Conservation (phyloP, 495 filamentous ascomycete species). For the Trichoderma parareesei region DNA sequence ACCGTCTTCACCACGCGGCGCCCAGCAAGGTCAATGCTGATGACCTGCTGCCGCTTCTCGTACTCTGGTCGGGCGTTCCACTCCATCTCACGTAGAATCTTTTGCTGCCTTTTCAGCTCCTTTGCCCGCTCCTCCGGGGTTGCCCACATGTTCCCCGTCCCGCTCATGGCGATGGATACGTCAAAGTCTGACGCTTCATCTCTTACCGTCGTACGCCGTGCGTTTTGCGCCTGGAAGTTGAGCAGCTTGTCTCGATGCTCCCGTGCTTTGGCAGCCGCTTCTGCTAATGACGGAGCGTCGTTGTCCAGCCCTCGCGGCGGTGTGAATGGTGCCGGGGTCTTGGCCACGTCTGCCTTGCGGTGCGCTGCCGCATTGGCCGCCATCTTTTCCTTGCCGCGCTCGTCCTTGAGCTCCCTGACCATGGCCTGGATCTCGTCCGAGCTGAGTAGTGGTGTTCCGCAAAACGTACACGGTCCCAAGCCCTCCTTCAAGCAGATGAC, state of each 20-base stretch:
- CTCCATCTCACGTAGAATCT: constrained; percentile 76
- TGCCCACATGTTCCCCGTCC: constrained; percentile 71
- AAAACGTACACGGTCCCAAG: constrained; percentile 91
- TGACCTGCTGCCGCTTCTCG: constrained; percentile 82
- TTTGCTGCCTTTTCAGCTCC: constrained; percentile 87
- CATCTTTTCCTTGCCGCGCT: constrained; percentile 80
- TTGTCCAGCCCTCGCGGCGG: constrained; percentile 24
- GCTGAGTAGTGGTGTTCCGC: constrained; percentile 62
- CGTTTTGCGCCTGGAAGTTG: constrained; percentile 80
- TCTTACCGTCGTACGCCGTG: constrained; percentile 74
- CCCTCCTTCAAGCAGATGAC: constrained; percentile 96
- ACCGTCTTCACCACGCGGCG: constrained; percentile 71
- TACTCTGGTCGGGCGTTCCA: constrained; percentile 87
- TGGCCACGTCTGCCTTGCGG: constrained; percentile 54
- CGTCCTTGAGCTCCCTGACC: constrained; percentile 76
- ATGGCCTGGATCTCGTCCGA: constrained; percentile 68
- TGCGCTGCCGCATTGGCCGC: constrained; percentile 63
- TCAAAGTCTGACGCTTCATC: constrained; percentile 96
- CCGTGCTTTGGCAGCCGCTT: constrained; percentile 48
- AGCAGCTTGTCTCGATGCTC: constrained; percentile 80
- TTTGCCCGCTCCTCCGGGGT: constrained; percentile 77
- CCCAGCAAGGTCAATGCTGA: constrained; percentile 75
- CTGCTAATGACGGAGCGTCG: constrained; percentile 27
- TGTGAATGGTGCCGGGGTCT: constrained; percentile 39
- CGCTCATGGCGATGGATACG: constrained; percentile 42